These are phyloP conservation scores for Perkinsus olseni DNA, from an alignment of 169 alveolate species.

Conservation along the genomic window DNA sequence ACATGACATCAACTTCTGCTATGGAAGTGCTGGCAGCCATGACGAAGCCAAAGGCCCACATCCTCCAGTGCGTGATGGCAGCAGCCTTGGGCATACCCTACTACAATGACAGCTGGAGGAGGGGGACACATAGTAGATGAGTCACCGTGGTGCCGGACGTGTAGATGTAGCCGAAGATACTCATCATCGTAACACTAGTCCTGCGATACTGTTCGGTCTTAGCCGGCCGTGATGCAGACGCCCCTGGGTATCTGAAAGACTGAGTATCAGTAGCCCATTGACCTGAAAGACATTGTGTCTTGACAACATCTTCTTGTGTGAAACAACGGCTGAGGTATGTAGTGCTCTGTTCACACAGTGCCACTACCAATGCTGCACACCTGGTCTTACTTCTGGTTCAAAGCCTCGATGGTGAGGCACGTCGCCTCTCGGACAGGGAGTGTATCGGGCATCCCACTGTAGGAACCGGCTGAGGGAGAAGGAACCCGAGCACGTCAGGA, in stretches of 20 bases:
- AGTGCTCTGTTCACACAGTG: too few species aligned
- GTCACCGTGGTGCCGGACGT: slow-evolving; percentile 7
- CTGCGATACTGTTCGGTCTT: not conserved
- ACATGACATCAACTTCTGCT: not conserved
- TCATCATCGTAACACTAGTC: not conserved
- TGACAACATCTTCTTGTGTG: too few species aligned
- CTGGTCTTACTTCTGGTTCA: not conserved
- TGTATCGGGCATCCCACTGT: not conserved
- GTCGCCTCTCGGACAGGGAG: not conserved
- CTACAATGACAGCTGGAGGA: not conserved
- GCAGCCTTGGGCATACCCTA: slow-evolving; percentile 11
- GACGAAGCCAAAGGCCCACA: not conserved
- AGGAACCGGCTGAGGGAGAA: not conserved
- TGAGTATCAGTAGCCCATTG: too few species aligned
- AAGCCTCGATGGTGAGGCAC: not conserved
- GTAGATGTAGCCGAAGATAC: slow-evolving; percentile 3
- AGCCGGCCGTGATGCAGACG: not conserved
- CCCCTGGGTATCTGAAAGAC: not conserved
- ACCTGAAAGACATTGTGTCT: too few species aligned
- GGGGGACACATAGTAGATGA: not conserved
- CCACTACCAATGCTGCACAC: not conserved
- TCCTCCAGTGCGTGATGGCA: not conserved
- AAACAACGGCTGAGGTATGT: too few species aligned
- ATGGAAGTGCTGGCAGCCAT: not conserved
- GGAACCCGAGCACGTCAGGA: not conserved